Base-by-base conservation (phyloP, 139 green algal species). In the Deuterostichococcus epilithicus region DNA sequence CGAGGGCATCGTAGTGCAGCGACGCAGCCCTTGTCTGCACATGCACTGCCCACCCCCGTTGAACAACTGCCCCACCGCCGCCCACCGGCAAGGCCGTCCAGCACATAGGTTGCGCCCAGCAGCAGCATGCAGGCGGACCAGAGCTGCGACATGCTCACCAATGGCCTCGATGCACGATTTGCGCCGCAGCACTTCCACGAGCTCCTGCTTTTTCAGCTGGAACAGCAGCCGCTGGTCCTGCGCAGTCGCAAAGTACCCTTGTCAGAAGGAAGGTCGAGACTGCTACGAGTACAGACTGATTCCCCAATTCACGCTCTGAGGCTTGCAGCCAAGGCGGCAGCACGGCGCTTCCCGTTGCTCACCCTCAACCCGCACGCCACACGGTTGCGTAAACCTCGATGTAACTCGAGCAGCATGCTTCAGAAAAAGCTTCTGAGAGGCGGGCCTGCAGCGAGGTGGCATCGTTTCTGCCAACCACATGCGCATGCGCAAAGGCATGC, bases 141-240 rank as follows among this genome's bases (percentile, higher is more conserved):
- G n/a, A n/a, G n/a, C n/a, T n/a, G n/a, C n/a, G n/a, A n/a, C n/a
- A n/a, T n/a, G n/a, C 71, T 80, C 60, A 89, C 84, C 73, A 5
- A 86, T 30, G 25, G 80, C 79, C 58, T 82, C 52, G 22, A 68
- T 70, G 45, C 78, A 65, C n/a, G 30, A 6, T 37, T 70, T 72
- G 15, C 74, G 72, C 13, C 85, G 76, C 30, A 91, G 75, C 1
- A 90, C 68, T 80, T 92, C 88, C 34, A 91, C 73, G 34, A 91
- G 85, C 65, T 88, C 75, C 78, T 91, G 84, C 59, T 84, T 85
- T 22, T 86, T 83, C 25, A 90, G 68, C 20, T 68, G 76, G 72
- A 92, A 92, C 25, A 87, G 32, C 15, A 92, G 68, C 23, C 85
- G 74, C 63, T 77, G 68, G 70, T 92, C 86, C 88, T 92, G 75